Conservation (phyloP, 2,329 filamentous ascomycete species). For the Colletotrichum sp. region DNA sequence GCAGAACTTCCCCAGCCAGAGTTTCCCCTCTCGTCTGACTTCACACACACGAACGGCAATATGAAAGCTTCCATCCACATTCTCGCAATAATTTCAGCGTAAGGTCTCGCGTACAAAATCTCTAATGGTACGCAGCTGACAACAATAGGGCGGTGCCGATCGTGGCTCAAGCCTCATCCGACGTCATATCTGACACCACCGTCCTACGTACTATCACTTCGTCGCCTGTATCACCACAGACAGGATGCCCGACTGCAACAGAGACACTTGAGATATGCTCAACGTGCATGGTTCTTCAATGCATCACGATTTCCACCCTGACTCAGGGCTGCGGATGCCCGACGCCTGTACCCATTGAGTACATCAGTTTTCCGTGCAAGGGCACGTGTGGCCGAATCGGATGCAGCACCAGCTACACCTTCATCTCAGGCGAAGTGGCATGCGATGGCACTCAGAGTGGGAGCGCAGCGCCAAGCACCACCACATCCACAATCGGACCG, state of each 20-base stretch:
- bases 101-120: fast-evolving
- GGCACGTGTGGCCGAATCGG: slow-evolving; percentile 32
- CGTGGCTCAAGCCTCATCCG: not conserved
- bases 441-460: not conserved
- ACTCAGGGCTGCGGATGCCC: slow-evolving; percentile 37
- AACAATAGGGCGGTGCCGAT: not conserved
- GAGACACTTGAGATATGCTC: slow-evolving; percentile 33
- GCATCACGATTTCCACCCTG: slow-evolving; percentile 32
- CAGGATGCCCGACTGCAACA: slow-evolving; percentile 38
- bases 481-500: not conserved
- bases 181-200: not conserved
- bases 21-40: not conserved
- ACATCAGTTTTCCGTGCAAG: slow-evolving; percentile 30
- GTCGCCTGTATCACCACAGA: not conserved
- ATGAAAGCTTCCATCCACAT: not conserved
- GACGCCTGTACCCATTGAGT: slow-evolving; percentile 29
- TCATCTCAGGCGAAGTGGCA: slow-evolving; percentile 9
- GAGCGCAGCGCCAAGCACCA: not conserved
- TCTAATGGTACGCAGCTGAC: not conserved
- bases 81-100: not conserved
- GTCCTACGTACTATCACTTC: not conserved
- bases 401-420: slow-evolving; percentile 27
- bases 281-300: slow-evolving; percentile 35
- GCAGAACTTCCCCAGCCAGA: not conserved
- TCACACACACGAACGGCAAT: too few relatives aligned